Evolutionary conservation across 169 alveolate species (phyloP).

Genomic region (Plasmodium berghei): DNA sequence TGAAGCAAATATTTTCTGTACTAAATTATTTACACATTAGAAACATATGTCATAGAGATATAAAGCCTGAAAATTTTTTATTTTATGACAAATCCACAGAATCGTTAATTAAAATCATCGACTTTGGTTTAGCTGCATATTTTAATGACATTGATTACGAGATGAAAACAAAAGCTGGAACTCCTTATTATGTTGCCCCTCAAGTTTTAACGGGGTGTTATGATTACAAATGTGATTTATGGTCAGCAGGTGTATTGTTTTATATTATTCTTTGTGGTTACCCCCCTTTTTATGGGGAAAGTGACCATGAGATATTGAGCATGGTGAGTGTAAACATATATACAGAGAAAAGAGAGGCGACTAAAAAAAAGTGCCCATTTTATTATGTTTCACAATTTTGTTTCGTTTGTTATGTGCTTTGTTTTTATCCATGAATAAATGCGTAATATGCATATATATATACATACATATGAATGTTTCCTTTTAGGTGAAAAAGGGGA

Average conservation of each 20-base stretch:
- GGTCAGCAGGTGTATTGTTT: conserved; percentile 89
- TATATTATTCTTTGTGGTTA: conserved; percentile 91
- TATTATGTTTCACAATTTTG: too few relatives aligned
- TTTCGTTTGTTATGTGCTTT: too few relatives aligned
- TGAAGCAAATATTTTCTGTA: conserved; percentile 93
- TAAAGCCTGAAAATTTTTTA: conserved; percentile 98
- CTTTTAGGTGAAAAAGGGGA: conserved; percentile 86
- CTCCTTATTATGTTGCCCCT: conserved; percentile 89
- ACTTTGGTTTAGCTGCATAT: conserved; percentile 91
- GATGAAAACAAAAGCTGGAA: conserved; percentile 83
- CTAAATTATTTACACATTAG: conserved; percentile 96
- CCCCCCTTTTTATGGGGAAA: conserved; percentile 93
- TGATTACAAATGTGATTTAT: conserved; percentile 90
- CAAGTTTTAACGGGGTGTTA: conserved; percentile 88
- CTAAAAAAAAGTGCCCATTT: neutral
- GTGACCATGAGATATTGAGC: conserved; percentile 88
- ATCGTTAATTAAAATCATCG: conserved; percentile 90
- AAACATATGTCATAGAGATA: conserved; percentile 98
- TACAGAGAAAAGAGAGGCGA: neutral
- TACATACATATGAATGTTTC: neutral
- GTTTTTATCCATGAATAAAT: too few relatives aligned
- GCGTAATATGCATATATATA: neutral
- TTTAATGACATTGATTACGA: conserved; percentile 78
- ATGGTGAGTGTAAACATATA: conserved; percentile 15
- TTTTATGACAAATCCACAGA: conserved; percentile 79